Evolutionary conservation across 257 asterid genomes (phyloP).

Genomic region (Phtheirospermum japonicum): DNA sequence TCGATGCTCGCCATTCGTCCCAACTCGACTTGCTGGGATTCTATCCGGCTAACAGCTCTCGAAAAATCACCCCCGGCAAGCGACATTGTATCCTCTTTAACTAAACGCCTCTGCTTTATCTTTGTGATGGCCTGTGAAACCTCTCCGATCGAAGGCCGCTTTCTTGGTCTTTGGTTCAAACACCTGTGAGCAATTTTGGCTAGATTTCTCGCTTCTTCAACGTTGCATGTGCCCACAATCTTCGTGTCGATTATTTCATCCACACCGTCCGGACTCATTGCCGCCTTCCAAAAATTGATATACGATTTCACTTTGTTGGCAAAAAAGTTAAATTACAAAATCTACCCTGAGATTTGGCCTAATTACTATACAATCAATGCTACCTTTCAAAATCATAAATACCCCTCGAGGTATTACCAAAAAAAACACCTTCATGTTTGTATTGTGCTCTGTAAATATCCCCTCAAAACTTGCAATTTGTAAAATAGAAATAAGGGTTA

Average conservation of each 20-base stretch:
- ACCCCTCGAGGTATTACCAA: no score
- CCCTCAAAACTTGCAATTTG: no score
- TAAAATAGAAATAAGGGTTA: not conserved
- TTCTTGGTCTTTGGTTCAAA: slow-evolving; percentile 59
- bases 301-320: not conserved
- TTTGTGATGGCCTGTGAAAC: slow-evolving; percentile 74
- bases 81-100: slow-evolving; percentile 66
- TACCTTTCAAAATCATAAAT: not conserved
- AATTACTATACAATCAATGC: not conserved
- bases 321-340: not conserved
- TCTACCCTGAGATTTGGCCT: not conserved
- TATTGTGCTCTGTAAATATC: no score
- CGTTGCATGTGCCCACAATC: slow-evolving; percentile 62
- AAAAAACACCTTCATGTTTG: no score
- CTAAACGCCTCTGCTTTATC: slow-evolving; percentile 60
- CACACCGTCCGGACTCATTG: slow-evolving; percentile 84
- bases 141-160: slow-evolving; percentile 77
- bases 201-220: slow-evolving; percentile 66
- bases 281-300: slow-evolving; percentile 48
- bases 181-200: slow-evolving; percentile 77
- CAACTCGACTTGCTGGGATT: slow-evolving; percentile 69
- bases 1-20: slow-evolving; percentile 51
- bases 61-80: slow-evolving; percentile 60
- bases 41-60: slow-evolving; percentile 60
- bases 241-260: slow-evolving; percentile 84